Evolutionary conservation across 2,329 filamentous ascomycete species (phyloP).

Genomic region (Nothopassalora personata): DNA sequence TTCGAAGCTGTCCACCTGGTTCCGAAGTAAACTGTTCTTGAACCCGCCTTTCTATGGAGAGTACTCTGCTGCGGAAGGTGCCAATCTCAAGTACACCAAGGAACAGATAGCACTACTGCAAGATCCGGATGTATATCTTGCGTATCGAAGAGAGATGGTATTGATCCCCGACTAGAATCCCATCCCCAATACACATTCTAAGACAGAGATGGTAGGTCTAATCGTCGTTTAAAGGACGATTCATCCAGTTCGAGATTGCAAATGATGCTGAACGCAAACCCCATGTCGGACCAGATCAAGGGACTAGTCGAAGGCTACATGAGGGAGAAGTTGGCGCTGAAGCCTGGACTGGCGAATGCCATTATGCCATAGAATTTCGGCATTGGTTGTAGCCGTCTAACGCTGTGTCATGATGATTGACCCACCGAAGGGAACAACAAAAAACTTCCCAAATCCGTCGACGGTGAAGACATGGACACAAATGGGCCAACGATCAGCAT

Average conservation of each 20-base stretch:
- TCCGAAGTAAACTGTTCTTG: conserved; percentile 14
- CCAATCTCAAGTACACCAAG: conserved; percentile 18
- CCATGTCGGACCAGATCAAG: conserved; percentile 6
- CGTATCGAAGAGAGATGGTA: conserved; percentile 12
- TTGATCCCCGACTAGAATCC: too few species aligned
- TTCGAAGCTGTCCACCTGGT: conserved; percentile 17
- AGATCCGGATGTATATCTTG: conserved; percentile 12
- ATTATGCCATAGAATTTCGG: conserved; percentile 18
- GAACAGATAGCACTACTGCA: conserved; percentile 14
- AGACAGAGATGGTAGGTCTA: too few species aligned
- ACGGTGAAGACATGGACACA: conserved; percentile 12
- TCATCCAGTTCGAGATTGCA: conserved; percentile 8
- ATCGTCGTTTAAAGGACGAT: background rate
- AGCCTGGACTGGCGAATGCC: conserved; percentile 11
- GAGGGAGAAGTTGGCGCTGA: conserved; percentile 10
- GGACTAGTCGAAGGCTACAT: conserved; percentile 15
- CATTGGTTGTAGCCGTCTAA: conserved; percentile 15
- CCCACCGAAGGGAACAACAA: too few species aligned
- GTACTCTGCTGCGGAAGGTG: conserved; percentile 6
- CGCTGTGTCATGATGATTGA: conserved; percentile 3
- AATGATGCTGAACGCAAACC: conserved; percentile 13
- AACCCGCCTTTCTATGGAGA: conserved; percentile 8
- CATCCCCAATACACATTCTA: too few species aligned
- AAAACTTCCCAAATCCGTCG: conserved; percentile 12
- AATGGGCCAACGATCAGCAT: conserved; percentile 1